phyloP scores from a whole-genome alignment of 345 rosid genomes.

The Populus davidiana region DNA sequence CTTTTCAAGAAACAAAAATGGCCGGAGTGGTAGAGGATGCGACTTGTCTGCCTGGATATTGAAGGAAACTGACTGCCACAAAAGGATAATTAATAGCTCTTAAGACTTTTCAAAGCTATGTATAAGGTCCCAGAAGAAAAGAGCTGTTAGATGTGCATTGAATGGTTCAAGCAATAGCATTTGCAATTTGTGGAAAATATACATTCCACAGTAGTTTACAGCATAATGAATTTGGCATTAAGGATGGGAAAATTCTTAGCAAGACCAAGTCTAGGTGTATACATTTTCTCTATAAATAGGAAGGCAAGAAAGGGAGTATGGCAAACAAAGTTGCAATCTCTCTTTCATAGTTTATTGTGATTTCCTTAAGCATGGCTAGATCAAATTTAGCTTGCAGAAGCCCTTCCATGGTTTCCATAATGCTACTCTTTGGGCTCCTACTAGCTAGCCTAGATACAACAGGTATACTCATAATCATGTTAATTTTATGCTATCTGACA shows the following conservation, averaged over 20 bases:
- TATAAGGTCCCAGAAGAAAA: background rate
- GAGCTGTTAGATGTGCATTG: background rate
- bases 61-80: too few relatives aligned
- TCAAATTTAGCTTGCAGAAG: background rate
- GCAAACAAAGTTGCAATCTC: background rate
- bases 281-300: background rate
- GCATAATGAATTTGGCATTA: too few relatives aligned
- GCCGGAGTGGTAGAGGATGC: background rate
- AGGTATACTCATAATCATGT: conserved; percentile 1
- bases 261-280: background rate
- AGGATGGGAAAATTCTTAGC: background rate
- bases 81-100: background rate
- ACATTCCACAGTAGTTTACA: too few relatives aligned
- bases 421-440: conserved; percentile 13
- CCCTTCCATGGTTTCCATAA: conserved; percentile 1
- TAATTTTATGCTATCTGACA: background rate
- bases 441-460: conserved; percentile 15
- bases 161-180: background rate
- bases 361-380: background rate
- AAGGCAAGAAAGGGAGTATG: background rate
- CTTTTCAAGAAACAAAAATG: too few relatives aligned
- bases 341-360: background rate
- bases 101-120: background rate
- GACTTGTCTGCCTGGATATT: too few relatives aligned
- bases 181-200: background rate